Base-by-base conservation (phyloP, 495 filamentous ascomycete species). In the Pseudotulostoma volvatum region DNA sequence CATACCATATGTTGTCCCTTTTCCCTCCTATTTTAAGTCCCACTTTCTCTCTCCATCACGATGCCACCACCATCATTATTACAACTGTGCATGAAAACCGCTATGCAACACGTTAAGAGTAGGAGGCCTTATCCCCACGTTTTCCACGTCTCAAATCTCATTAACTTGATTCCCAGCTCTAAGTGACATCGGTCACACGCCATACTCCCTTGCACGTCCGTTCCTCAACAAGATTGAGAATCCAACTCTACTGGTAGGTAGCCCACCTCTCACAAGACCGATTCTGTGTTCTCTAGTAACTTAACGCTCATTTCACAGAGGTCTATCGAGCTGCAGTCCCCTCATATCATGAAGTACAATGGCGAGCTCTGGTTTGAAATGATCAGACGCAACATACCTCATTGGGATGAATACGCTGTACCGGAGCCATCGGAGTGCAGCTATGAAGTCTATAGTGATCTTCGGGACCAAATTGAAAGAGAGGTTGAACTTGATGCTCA, bases 281-380 rank as follows among this genome's bases (percentile, higher is more conserved):
- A n/a, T n/a, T n/a, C n/a, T n/a, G n/a, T n/a, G n/a, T n/a, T n/a
- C n/a, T n/a, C n/a, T n/a, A n/a, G n/a, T n/a, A n/a, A n/a, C n/a
- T n/a, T n/a, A n/a, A n/a, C n/a, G n/a, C n/a, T n/a, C n/a, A n/a
- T 36, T 25, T 5, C 8, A 36, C 19, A 76, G 71, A 60, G 66
- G 48, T 47, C 60, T 28, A 59, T 84, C 41, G 80, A 85, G 55
- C n/a, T 50, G 8, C 63, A 64, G 41, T 81, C 71, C 7, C 79
- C 81, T 3, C 79, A 84, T 38, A 61, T 85, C 43, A 52, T 55
- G 41, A 63, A 66, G 32, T 60, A 71, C 31, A 67, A 74, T 42
- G 61, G 54, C 20, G 79, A 83, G 46, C 52, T 84, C 33, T 86
- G 81, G 81, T 46, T 64, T 2, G 60, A 66, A 8, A 72, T 84